A percentile compares a stretch with the other conserved stretches of the same genome.
phyloP scores from a whole-genome alignment of 2,329 filamentous ascomycete species.

The Clathrospora elynae region DNA sequence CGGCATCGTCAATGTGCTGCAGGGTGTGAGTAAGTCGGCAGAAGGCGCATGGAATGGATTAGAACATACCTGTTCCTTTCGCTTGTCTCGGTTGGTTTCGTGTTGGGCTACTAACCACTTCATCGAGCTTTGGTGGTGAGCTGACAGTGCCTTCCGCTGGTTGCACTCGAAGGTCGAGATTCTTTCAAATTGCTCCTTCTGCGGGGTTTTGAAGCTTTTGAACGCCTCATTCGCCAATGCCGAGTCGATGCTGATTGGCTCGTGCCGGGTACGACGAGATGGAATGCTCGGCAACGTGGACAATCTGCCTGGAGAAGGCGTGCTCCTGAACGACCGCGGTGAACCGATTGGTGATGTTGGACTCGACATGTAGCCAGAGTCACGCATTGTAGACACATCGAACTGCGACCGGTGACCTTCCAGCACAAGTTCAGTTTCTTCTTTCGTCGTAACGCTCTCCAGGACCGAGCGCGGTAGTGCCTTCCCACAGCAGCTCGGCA shows the following conservation, averaged over 20 bases:
- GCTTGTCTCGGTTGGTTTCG: slow-evolving; percentile 27
- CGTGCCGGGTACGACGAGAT: slow-evolving; percentile 17
- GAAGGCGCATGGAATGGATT: background rate
- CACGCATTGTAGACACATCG: slow-evolving; percentile 24
- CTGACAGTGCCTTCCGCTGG: slow-evolving; percentile 39
- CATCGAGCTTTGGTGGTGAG: slow-evolving; percentile 31
- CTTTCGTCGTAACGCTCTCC: slow-evolving; percentile 45
- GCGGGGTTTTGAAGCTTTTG: slow-evolving; percentile 30
- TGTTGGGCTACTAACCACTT: slow-evolving; percentile 29
- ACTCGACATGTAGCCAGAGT: slow-evolving; percentile 39
- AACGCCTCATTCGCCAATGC: slow-evolving; percentile 37
- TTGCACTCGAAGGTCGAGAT: slow-evolving; percentile 41
- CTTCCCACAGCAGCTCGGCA: slow-evolving; percentile 50
- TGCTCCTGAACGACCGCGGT: slow-evolving; percentile 11
- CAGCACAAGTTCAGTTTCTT: slow-evolving; percentile 44
- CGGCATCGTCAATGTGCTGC: slow-evolving; percentile 48
- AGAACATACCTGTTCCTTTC: slow-evolving; percentile 36
- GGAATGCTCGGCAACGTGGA: slow-evolving; percentile 13
- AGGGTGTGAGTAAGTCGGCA: slow-evolving; percentile 25
- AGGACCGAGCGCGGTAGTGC: slow-evolving; percentile 50
- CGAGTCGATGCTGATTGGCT: slow-evolving; percentile 26
- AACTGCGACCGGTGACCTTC: slow-evolving; percentile 14
- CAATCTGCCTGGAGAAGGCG: slow-evolving; percentile 10
- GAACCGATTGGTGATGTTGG: slow-evolving; percentile 31
- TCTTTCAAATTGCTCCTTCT: slow-evolving; percentile 39